Evolutionary conservation across 108 stramenopile genomes (phyloP).

Genomic region (Fragilaria radians): DNA sequence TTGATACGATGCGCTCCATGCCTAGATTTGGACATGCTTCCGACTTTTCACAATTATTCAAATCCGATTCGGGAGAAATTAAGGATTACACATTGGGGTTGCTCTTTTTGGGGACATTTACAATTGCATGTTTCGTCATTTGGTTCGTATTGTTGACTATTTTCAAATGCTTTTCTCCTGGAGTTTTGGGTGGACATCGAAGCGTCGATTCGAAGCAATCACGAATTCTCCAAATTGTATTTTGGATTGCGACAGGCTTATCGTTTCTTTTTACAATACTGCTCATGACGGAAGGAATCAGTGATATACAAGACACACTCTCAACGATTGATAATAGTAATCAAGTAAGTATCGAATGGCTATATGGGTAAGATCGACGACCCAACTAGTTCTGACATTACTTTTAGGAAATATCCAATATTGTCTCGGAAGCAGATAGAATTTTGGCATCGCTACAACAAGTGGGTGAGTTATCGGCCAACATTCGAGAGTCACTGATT

Average conservation of each 20-base stretch:
- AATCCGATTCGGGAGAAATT: constrained; percentile 1
- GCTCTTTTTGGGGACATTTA: constrained; percentile 21
- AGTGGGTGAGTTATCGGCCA: background rate
- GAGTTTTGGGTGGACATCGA: constrained; percentile 32
- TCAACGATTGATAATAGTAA: constrained; percentile 20
- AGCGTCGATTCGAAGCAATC: constrained; percentile 12
- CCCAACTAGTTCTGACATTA: background rate
- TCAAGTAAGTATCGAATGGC: background rate
- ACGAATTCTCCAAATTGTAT: background rate
- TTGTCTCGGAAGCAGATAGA: constrained; percentile 6
- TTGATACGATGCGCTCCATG: constrained; percentile 4
- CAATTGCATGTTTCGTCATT: constrained; percentile 18
- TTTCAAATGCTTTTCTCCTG: constrained; percentile 33
- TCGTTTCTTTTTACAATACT: constrained; percentile 26
- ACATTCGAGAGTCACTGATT: background rate
- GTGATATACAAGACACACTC: constrained; percentile 13
- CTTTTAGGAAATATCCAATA: constrained; percentile 14
- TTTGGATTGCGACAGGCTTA: constrained; percentile 9
- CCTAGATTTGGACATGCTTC: constrained; percentile 31
- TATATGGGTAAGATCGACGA: too few relatives aligned
- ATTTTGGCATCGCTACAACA: constrained; percentile 8
- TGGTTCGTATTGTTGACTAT: constrained; percentile 24
- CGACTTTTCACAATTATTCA: constrained; percentile 30
- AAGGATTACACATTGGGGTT: constrained; percentile 21
- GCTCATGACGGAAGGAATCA: constrained; percentile 18